These are phyloP conservation scores for Datura wrightii DNA, from an alignment of 257 asterid genomes.

Conservation along the genomic window DNA sequence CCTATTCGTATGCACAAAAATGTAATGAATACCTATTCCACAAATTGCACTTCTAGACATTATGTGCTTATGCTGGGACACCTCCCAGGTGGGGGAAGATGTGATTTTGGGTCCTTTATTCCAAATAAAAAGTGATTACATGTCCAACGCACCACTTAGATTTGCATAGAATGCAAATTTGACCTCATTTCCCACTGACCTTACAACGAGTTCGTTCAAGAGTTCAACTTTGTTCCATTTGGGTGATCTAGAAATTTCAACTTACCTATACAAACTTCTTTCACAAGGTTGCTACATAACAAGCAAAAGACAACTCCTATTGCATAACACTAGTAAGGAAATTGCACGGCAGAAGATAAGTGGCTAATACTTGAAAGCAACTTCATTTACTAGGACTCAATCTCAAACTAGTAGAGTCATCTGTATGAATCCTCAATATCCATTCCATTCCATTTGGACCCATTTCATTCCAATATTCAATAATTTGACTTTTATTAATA, in stretches of 20 bases:
- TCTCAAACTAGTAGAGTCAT: neutral
- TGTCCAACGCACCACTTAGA: neutral
- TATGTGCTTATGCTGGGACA: neutral
- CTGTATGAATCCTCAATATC: neutral
- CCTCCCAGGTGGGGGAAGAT: neutral
- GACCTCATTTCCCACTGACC: neutral
- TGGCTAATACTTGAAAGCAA: neutral
- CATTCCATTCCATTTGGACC: neutral
- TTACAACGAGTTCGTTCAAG: neutral
- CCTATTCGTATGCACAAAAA: neutral
- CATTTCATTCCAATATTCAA: neutral
- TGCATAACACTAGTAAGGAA: constrained; percentile 28
- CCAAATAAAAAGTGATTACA: neutral
- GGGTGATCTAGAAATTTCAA: neutral
- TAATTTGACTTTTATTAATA: neutral
- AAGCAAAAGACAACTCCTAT: neutral
- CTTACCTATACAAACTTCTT: neutral
- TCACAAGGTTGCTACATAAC: neutral
- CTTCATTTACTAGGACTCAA: neutral
- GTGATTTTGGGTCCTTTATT: neutral
- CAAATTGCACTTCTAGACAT: neutral
- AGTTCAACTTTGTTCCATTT: neutral
- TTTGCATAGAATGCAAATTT: neutral
- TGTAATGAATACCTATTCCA: neutral
- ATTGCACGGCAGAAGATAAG: neutral